phyloP scores from a whole-genome alignment of 179 eudicot genomes.

The Vitellaria paradoxa region DNA sequence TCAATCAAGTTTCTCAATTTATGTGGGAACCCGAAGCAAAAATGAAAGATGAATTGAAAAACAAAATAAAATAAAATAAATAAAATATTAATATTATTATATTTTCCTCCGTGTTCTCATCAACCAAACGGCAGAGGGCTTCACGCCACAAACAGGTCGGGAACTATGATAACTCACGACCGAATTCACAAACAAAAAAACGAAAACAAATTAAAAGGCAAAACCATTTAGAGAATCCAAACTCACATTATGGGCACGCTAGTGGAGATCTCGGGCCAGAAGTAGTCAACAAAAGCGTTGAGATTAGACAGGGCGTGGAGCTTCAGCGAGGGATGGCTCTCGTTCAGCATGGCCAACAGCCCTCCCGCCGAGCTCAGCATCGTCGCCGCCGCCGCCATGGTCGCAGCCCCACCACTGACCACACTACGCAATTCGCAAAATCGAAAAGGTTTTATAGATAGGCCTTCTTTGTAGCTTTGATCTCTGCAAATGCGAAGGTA shows the following conservation, averaged over 20 bases:
- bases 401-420: not conserved
- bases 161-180: not conserved
- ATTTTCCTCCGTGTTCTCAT: not conserved
- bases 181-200: not conserved
- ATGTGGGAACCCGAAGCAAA: not conserved
- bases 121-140: not conserved
- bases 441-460: not conserved
- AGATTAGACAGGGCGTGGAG: slow-evolving; percentile 82
- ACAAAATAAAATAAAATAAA: not conserved
- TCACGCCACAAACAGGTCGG: not conserved
- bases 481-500: not conserved
- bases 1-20: not conserved
- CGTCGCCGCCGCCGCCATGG: slow-evolving; percentile 46
- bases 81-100: not conserved
- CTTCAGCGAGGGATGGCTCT: slow-evolving; percentile 56
- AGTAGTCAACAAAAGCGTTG: slow-evolving; percentile 61
- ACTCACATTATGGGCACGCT: slow-evolving; percentile 71
- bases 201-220: not conserved
- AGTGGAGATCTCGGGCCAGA: slow-evolving; percentile 96
- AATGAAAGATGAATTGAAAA: not conserved
- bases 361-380: slow-evolving; percentile 89
- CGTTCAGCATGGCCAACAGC: slow-evolving; percentile 81
- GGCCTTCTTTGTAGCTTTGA: not conserved
- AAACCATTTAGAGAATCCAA: not conserved
- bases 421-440: not conserved